phyloP scores from a whole-genome alignment of 139 green algal species.

The Ettlia oleoabundans region DNA sequence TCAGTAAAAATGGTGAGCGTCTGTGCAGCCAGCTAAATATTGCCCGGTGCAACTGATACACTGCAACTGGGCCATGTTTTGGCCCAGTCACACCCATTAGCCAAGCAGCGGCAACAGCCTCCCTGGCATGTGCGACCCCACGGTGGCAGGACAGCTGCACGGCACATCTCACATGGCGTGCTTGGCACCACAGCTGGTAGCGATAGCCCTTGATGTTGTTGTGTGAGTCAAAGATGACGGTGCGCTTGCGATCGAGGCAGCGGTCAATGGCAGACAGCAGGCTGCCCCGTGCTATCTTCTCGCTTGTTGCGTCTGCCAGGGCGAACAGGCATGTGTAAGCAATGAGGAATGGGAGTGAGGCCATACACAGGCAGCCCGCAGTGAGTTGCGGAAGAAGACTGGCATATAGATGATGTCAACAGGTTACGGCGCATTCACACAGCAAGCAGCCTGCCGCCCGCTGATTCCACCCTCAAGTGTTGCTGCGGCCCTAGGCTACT shows the following conservation, averaged over 20 bases:
- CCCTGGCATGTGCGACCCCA: not conserved
- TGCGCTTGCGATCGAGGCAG: slow-evolving; percentile 3
- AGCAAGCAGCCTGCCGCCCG: too few species aligned
- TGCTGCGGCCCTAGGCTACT: not conserved
- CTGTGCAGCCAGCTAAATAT: too few species aligned
- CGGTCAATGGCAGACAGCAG: slow-evolving; percentile 82
- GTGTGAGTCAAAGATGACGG: slow-evolving; percentile 90
- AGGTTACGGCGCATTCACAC: too few species aligned
- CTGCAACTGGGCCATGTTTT: too few species aligned
- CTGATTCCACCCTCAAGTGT: too few species aligned
- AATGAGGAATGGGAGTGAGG: not conserved
- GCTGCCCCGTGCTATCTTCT: slow-evolving; percentile 85
- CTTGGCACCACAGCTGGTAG: slow-evolving; percentile 96
- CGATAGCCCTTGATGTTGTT: slow-evolving; percentile 95
- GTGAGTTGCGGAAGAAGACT: too few species aligned
- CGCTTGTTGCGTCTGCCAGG: slow-evolving; percentile 64
- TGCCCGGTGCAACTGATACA: too few species aligned
- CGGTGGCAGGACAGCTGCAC: not conserved
- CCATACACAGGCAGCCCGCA: too few species aligned
- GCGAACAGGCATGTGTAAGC: not conserved
- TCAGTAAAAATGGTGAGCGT: too few species aligned
- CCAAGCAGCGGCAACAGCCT: not conserved
- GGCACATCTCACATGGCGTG: slow-evolving; percentile 45
- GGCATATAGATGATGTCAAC: too few species aligned
- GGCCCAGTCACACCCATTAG: too few species aligned